Evolutionary conservation across 148 eudicot species (phyloP).

Genomic region (Rhododendron griersonianum): DNA sequence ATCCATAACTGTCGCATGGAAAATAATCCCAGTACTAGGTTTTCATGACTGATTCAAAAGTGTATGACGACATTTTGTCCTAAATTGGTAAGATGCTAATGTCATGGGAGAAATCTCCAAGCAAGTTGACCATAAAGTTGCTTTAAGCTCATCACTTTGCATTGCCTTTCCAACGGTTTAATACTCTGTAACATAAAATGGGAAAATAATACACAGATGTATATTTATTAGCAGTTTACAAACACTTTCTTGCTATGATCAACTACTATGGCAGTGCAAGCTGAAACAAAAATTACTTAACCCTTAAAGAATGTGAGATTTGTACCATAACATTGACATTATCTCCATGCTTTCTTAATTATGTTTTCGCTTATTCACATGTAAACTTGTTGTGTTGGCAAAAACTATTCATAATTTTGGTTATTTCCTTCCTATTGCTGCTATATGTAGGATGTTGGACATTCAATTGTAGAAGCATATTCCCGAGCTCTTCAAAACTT

Average conservation of each 20-base stretch:
- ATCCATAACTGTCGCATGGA: not conserved
- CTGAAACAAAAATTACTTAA: not conserved
- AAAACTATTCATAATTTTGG: not conserved
- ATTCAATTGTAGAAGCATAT: slow-evolving; percentile 84
- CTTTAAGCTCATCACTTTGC: not conserved
- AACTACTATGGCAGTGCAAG: not conserved
- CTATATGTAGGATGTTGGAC: slow-evolving; percentile 15
- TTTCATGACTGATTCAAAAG: not conserved
- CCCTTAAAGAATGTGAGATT: not conserved
- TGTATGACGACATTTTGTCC: not conserved
- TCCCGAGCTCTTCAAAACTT: slow-evolving; percentile 76
- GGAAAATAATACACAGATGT: not conserved
- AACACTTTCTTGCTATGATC: not conserved
- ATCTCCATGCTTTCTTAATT: not conserved
- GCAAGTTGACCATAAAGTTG: not conserved
- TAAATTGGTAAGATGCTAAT: not conserved
- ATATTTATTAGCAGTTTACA: not conserved
- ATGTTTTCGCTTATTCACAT: not conserved
- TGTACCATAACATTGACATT: not conserved
- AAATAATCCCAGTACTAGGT: not conserved
- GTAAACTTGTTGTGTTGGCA: not conserved
- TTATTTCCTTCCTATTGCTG: slow-evolving; percentile 1
- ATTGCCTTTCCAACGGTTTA: not conserved
- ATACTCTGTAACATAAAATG: not conserved
- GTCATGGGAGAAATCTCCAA: not conserved